A percentile compares a stretch with the other conserved stretches of the same genome.
phyloP scores from a whole-genome alignment of 768 basidiomycete genomes.

The Leccinellum rugosiceps region DNA sequence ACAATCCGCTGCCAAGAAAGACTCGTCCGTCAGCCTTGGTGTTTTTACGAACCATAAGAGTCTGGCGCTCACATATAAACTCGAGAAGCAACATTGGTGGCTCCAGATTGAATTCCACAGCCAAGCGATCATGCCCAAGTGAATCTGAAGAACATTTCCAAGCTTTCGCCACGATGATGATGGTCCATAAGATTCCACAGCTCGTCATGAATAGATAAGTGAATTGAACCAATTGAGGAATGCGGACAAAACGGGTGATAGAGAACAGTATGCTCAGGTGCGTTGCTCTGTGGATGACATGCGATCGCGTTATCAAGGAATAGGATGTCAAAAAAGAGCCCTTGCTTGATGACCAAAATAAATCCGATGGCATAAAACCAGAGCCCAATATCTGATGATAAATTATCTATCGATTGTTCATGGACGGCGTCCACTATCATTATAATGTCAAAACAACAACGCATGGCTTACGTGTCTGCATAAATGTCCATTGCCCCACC shows the following conservation, averaged over 20 bases:
- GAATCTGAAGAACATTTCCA: constrained; percentile 4
- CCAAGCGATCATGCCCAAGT: constrained; percentile 1
- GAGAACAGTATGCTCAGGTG: constrained; percentile 18
- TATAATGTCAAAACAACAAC: background rate
- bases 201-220: background rate
- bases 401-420: background rate
- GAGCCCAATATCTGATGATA: background rate
- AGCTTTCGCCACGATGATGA: background rate
- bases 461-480: constrained; percentile 1
- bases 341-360: constrained; percentile 2
- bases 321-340: background rate
- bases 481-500: constrained; percentile 7
- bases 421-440: background rate
- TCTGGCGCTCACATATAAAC: constrained; percentile 4
- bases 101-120: background rate
- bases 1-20: constrained; percentile 5
- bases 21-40: background rate
- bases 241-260: constrained; percentile 11
- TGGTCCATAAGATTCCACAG: constrained; percentile 1
- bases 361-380: constrained; percentile 8
- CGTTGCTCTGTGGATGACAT: background rate
- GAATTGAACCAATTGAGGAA: background rate
- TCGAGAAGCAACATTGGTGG: background rate
- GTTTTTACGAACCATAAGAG: background rate
- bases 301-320: background rate